Conservation (phyloP, 2,329 filamentous ascomycete species). For the Talaromyces sp. region DNA sequence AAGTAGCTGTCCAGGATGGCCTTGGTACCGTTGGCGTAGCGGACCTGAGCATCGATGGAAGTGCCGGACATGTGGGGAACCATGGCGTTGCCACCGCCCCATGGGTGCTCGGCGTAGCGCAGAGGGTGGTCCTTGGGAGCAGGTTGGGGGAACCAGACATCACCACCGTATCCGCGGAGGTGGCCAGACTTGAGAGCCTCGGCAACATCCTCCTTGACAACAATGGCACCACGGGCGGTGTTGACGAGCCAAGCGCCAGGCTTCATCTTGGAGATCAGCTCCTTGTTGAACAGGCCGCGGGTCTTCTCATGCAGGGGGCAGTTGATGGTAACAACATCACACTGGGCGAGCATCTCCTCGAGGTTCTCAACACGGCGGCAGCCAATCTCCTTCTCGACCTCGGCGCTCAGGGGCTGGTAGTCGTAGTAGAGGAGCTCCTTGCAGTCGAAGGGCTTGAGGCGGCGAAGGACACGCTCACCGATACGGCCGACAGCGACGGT, state of each 20-base stretch:
- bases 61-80: conserved; percentile 99
- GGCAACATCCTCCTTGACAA: conserved; percentile 98
- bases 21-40: conserved; percentile 87
- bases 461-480: conserved; percentile 93
- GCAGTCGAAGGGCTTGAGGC: conserved; percentile 97
- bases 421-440: conserved; percentile 99
- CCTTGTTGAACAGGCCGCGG: conserved; percentile 95
- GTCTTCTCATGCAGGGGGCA: conserved; percentile 99
- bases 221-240: conserved; percentile 97
- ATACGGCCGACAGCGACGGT: conserved; percentile 98
- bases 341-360: conserved; percentile 92
- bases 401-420: conserved; percentile 88
- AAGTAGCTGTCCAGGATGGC: conserved; percentile 90
- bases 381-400: conserved; percentile 94
- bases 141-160: conserved; percentile 91
- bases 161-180: conserved; percentile 54
- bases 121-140: conserved; percentile 91
- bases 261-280: conserved; percentile 99
- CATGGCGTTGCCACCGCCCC: conserved; percentile 97
- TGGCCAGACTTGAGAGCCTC: conserved; percentile 90
- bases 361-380: conserved; percentile 84
- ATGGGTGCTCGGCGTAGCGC: conserved; percentile 89
- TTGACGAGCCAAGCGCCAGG: conserved; percentile 95
- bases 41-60: conserved; percentile 94
- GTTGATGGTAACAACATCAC: conserved; percentile 98